phyloP scores from a whole-genome alignment of 1,139 yeast species.

The Yamadazyma atmosphaerica region DNA sequence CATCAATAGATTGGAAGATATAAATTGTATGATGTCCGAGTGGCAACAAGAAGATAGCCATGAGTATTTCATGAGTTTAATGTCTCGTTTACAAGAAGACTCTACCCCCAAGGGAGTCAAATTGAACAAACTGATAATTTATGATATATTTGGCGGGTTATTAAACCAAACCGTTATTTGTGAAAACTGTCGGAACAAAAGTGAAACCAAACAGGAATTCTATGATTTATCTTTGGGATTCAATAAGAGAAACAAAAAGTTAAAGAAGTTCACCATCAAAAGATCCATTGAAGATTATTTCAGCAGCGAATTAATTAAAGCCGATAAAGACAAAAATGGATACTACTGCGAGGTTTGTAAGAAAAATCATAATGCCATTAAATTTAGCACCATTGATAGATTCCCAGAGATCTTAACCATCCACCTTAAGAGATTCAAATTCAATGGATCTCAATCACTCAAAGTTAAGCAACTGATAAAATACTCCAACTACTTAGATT shows the following conservation, averaged over 20 bases:
- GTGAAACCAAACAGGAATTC: conserved; percentile 91
- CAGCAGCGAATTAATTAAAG: conserved; percentile 71
- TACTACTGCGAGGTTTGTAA: conserved; percentile 89
- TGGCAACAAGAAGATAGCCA: conserved; percentile 99
- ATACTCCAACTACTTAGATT: conserved; percentile 75
- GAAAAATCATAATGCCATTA: conserved; percentile 72
- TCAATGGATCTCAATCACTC: conserved; percentile 70
- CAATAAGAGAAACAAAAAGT: conserved; percentile 37
- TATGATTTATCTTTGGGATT: conserved; percentile 84
- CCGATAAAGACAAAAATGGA: conserved; percentile 60
- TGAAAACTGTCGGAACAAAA: conserved; percentile 71
- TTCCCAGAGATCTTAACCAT: conserved; percentile 88
- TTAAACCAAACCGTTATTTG: conserved; percentile 84
- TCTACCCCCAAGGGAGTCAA: conserved; percentile 86
- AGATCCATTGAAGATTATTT: conserved; percentile 78
- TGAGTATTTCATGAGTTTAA: conserved; percentile 89
- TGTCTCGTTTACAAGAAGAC: conserved; percentile 88
- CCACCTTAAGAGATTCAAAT: conserved; percentile 88
- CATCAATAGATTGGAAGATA: conserved; percentile 72
- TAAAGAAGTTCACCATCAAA: conserved; percentile 56
- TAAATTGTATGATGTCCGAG: conserved; percentile 93
- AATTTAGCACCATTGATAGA: conserved; percentile 68
- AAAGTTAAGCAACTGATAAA: conserved; percentile 86
- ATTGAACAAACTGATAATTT: conserved; percentile 76
- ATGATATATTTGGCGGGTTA: conserved; percentile 93